These are phyloP conservation scores for Clonostachys rhizophaga DNA, from an alignment of 2,329 filamentous ascomycete genomes.

Conservation along the genomic window DNA sequence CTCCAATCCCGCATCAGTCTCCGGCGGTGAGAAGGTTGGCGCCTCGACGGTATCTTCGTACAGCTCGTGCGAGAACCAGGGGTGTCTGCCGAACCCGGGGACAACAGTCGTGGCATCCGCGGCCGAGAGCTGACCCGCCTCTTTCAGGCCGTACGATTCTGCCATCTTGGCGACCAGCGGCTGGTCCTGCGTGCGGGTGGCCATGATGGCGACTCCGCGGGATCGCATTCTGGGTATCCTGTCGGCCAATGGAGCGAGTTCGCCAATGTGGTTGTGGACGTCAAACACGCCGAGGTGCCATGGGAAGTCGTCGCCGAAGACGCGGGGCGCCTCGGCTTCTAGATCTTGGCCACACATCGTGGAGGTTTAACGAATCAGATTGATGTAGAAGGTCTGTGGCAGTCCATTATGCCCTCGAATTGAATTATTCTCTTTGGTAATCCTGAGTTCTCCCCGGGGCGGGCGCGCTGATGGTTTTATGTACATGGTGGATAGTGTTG, in stretches of 20 bases:
- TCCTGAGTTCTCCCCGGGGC: too few relatives aligned
- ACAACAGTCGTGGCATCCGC: conserved; percentile 28
- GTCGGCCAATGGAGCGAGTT: conserved; percentile 62
- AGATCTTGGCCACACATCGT: too few relatives aligned
- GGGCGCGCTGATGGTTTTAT: too few relatives aligned
- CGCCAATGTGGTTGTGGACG: conserved; percentile 81
- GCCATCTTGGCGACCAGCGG: conserved; percentile 63
- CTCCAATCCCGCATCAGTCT: conserved; percentile 1
- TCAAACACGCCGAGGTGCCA: conserved; percentile 71
- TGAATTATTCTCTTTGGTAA: too few relatives aligned
- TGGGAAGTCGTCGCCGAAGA: conserved; percentile 39
- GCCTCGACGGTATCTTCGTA: conserved; percentile 50
- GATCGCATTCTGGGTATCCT: conserved; percentile 62
- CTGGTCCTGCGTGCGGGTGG: conserved; percentile 72
- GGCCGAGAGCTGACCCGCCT: background rate
- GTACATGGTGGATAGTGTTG: too few relatives aligned
- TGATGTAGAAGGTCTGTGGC: too few relatives aligned
- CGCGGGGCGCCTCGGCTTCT: too few relatives aligned
- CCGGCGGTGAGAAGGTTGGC: conserved; percentile 24
- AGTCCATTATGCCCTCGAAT: too few relatives aligned
- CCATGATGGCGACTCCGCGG: conserved; percentile 67
- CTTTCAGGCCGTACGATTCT: conserved; percentile 43
- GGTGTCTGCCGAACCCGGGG: conserved; percentile 83
- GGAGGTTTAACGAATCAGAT: too few relatives aligned
- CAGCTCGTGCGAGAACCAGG: conserved; percentile 79